Percentiles rank a stretch among this genome's conserved stretches.
Conservation (phyloP, 768 basidiomycete genomes). For the Rhizopogon sp. region DNA sequence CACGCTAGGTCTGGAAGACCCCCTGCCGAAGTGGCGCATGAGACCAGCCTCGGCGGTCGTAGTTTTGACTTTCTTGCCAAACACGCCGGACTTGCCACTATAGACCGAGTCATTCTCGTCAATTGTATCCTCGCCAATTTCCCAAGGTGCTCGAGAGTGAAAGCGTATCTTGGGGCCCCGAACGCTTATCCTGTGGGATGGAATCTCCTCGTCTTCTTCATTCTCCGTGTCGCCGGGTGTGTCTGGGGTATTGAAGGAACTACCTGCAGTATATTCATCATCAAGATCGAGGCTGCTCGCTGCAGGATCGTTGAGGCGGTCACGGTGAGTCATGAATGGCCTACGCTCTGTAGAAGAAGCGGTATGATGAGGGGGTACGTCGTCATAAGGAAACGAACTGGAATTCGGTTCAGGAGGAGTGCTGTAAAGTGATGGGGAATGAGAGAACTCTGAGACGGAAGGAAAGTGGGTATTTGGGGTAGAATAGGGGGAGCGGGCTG, state of each 20-base stretch:
- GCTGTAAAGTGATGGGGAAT: slow-evolving; percentile 70
- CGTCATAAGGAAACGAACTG: slow-evolving; percentile 22
- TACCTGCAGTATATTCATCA: slow-evolving; percentile 30
- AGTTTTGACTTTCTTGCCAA: slow-evolving; percentile 24
- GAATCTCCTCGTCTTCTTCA: slow-evolving; percentile 38
- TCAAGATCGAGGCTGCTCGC: slow-evolving; percentile 54
- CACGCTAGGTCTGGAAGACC: slow-evolving; percentile 53
- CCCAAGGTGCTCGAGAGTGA: slow-evolving; percentile 82
- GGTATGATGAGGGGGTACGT: not conserved
- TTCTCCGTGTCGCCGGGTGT: slow-evolving; percentile 29
- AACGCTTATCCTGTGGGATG: slow-evolving; percentile 55
- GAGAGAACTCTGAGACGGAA: slow-evolving; percentile 52
- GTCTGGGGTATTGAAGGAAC: slow-evolving; percentile 23
- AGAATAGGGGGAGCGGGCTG: slow-evolving; percentile 39
- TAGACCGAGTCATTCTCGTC: slow-evolving; percentile 45
- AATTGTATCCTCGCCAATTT: slow-evolving; percentile 47
- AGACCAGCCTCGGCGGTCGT: slow-evolving; percentile 29
- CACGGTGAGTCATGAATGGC: slow-evolving; percentile 23
- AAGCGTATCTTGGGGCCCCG: slow-evolving; percentile 83
- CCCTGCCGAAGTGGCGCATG: slow-evolving; percentile 43
- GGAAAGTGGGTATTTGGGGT: slow-evolving; percentile 39
- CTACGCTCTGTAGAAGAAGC: slow-evolving; percentile 20
- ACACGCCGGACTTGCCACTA: slow-evolving; percentile 24
- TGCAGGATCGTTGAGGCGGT: slow-evolving; percentile 41
- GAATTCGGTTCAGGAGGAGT: slow-evolving; percentile 41